A percentile compares a stretch with the other conserved stretches of the same genome.
These are phyloP conservation scores for Mitragyna speciosa DNA, from an alignment of 257 asterid species.

Conservation along the genomic window DNA sequence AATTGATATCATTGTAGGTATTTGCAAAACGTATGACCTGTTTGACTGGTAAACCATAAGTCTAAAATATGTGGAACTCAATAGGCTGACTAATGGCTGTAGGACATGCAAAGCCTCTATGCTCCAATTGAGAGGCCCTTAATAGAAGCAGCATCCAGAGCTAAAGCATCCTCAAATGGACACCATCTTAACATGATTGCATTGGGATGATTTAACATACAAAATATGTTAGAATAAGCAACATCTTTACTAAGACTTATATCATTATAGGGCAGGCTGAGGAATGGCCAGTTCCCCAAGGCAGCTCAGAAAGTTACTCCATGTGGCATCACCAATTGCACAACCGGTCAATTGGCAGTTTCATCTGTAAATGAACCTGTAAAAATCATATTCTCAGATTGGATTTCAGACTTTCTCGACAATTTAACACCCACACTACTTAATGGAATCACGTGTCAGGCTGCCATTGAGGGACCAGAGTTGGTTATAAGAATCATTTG, in stretches of 20 bases:
- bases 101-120: background rate
- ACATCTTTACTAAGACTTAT: background rate
- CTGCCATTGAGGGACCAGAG: background rate
- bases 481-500: background rate
- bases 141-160: background rate
- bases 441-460: background rate
- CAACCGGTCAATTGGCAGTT: background rate
- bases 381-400: background rate
- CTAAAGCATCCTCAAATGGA: background rate
- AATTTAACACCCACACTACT: background rate
- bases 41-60: no score
- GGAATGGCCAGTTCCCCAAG: background rate
- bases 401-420: background rate
- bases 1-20: no score
- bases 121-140: background rate
- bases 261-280: background rate
- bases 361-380: background rate
- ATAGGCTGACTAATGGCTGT: no score
- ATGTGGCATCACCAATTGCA: background rate
- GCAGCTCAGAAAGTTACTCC: background rate
- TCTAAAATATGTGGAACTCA: no score
- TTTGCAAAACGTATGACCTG: no score
- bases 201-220: background rate
- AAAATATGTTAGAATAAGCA: background rate
- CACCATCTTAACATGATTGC: background rate